phyloP scores from a whole-genome alignment of 1,139 yeast species.

The Candida smagusa region DNA sequence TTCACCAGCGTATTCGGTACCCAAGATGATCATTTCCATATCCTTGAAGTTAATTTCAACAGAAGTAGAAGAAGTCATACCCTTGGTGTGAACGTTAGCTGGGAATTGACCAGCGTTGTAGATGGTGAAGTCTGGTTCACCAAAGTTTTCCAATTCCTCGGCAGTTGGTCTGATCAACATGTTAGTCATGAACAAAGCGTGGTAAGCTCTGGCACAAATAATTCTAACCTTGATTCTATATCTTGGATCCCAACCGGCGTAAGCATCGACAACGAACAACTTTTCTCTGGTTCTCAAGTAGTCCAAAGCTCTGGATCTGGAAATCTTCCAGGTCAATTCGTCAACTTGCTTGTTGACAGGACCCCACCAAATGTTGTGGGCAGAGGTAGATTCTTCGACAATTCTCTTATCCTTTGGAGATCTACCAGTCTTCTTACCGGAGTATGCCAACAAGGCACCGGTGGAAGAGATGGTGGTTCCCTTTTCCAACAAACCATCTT shows the following conservation, averaged over 20 bases:
- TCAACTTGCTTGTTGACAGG: slow-evolving; percentile 96
- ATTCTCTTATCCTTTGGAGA: slow-evolving; percentile 98
- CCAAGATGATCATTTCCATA: slow-evolving; percentile 98
- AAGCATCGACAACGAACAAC: slow-evolving; percentile 93
- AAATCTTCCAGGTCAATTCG: slow-evolving; percentile 92
- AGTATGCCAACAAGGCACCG: slow-evolving; percentile 94
- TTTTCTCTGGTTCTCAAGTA: slow-evolving; percentile 94
- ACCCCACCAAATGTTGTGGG: slow-evolving; percentile 96
- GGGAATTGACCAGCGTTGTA: slow-evolving; percentile 99
- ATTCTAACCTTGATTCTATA: slow-evolving; percentile 96
- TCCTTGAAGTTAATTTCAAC: slow-evolving; percentile 95
- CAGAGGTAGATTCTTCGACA: slow-evolving; percentile 88
- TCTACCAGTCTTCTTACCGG: slow-evolving; percentile 96
- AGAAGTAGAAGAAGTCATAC: slow-evolving; percentile 96
- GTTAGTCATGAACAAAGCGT: slow-evolving; percentile 96
- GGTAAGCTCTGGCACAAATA: slow-evolving; percentile 98
- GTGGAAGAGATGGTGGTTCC: slow-evolving; percentile 91
- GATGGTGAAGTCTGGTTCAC: slow-evolving; percentile 97
- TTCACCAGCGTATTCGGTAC: slow-evolving; percentile 99
- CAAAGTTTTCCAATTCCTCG: slow-evolving; percentile 85
- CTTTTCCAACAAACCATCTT: slow-evolving; percentile 87
- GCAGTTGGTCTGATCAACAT: slow-evolving; percentile 95
- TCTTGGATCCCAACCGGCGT: slow-evolving; percentile 98
- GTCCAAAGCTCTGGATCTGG: slow-evolving; percentile 95
- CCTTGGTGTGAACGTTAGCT: slow-evolving; percentile 92